Base-by-base conservation (phyloP, 257 asterid species). In the Solanum pimpinellifolium region DNA sequence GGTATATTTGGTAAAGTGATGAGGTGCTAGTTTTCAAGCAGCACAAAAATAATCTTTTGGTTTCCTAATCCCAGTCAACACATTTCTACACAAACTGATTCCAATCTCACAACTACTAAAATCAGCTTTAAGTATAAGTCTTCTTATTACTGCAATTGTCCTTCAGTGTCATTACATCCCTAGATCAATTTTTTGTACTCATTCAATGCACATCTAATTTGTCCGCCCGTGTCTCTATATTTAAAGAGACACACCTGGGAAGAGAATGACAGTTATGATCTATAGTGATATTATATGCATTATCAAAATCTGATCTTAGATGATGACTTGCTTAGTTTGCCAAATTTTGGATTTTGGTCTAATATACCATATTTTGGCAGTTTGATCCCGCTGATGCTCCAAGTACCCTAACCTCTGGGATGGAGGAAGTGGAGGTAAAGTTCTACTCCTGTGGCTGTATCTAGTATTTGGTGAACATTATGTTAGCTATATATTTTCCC, bases 321-420 rank as follows among this genome's bases (percentile, higher is more conserved):
- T 85, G 86, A 78, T 83, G 70, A 60, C 59, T 84, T 44, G 33
- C 39, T 73, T 86, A 65, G 29, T 86, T 89, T 13, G 80, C 52
- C 5, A 18, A 46, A 39, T 70, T 29, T 73, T 89, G 83, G 86
- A 83, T 65, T 68, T 44, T 70, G 83, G 83, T 87, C 60, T 70
- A 25, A 46, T 35, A 85, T 86, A 49, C 85, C 65, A 37, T 84
- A 65, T 75, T 86, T 93, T 44, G 89, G 88, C 94, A 92, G 97
- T 83, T 93, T 90, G 97, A 95, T 90, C 95, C 88, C 86, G 89
- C 74, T 44, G 95, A 90, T 90, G 92, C 90, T 89, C 88, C 93
- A 59, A 83, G 88, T 93, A 84, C 91, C 80, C 97, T 87, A 87
- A 87, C 91, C 87, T 91, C 94, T 6, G 91, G 89, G 83, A 85